These are phyloP conservation scores for Sphagnum contortum DNA, from an alignment of 225 moss, liverwort and hornwort genomes.

Conservation along the genomic window DNA sequence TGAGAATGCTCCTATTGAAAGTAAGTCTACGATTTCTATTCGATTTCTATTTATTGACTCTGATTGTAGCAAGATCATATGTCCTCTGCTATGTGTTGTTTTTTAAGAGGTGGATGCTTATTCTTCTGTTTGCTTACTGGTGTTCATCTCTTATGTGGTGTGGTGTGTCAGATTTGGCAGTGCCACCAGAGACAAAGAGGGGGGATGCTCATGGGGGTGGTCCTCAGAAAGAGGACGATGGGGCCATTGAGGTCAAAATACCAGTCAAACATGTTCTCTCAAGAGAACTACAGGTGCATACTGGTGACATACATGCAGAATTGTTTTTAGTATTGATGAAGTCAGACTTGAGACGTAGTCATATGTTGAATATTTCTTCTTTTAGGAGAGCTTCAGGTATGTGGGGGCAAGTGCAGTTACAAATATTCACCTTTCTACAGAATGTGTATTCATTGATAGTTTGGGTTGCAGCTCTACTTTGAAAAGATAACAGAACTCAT, in stretches of 20 bases:
- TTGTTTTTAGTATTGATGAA: too few species aligned
- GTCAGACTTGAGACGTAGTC: too few species aligned
- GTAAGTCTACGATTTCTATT: conserved; percentile 15
- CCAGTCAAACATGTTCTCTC: conserved; percentile 95
- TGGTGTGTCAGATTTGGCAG: conserved; percentile 47
- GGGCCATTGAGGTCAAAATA: conserved; percentile 61
- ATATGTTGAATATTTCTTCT: too few species aligned
- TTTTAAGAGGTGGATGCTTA: too few species aligned
- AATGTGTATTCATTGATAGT: too few species aligned
- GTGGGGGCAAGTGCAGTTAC: too few species aligned
- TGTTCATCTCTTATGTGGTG: background rate
- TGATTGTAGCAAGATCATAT: too few species aligned
- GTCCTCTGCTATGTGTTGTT: too few species aligned
- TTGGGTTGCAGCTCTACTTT: conserved; percentile 67
- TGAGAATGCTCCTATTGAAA: conserved; percentile 93
- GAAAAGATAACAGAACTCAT: conserved; percentile 93
- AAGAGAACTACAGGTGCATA: conserved; percentile 80
- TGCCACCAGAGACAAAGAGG: conserved; percentile 65
- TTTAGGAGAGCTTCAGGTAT: too few species aligned
- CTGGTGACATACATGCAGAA: too few species aligned
- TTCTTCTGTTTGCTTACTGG: too few species aligned
- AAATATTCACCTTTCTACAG: too few species aligned
- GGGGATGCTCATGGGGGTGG: conserved; percentile 42
- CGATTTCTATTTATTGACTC: background rate
- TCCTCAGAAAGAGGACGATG: conserved; percentile 78